These are phyloP conservation scores for Sindora glabra DNA, from an alignment of 306 rosid species.

Conservation along the genomic window DNA sequence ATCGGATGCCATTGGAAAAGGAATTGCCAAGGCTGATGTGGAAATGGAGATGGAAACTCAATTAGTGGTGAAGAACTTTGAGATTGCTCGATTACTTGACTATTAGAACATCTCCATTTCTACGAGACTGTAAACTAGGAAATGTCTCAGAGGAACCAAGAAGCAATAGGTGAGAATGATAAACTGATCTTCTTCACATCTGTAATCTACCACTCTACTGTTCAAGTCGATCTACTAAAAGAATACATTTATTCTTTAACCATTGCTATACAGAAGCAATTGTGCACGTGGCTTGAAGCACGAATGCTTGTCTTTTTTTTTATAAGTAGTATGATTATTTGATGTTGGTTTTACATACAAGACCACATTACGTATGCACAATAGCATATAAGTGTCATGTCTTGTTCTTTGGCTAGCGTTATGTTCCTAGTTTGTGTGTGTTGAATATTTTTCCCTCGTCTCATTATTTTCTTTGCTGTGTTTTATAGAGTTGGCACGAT, in stretches of 20 bases:
- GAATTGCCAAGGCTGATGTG: constrained; percentile 68
- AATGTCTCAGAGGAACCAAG: constrained; percentile 98
- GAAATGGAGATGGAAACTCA: constrained; percentile 77
- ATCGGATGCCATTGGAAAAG: constrained; percentile 74
- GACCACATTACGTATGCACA: not conserved
- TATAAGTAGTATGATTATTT: too few relatives aligned
- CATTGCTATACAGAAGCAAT: not conserved
- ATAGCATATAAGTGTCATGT: not conserved
- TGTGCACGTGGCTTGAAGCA: not conserved
- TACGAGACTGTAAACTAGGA: constrained; percentile 95
- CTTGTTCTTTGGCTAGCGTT: too few relatives aligned
- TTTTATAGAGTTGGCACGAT: constrained; percentile 63
- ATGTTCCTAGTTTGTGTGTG: too few relatives aligned
- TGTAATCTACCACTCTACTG: not conserved
- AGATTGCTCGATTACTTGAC: constrained; percentile 85
- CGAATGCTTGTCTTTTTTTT: not conserved
- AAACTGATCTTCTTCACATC: too few relatives aligned
- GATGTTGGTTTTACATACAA: not conserved
- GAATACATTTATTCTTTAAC: not conserved
- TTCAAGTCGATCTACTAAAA: not conserved
- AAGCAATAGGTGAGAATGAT: constrained; percentile 68
- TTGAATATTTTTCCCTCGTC: not conserved
- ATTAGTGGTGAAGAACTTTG: constrained; percentile 74
- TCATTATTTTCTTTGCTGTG: not conserved
- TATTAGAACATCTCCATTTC: constrained; percentile 67